Evolutionary conservation across 768 basidiomycete species (phyloP).

Genomic region (Boletus vinaceobasis): DNA sequence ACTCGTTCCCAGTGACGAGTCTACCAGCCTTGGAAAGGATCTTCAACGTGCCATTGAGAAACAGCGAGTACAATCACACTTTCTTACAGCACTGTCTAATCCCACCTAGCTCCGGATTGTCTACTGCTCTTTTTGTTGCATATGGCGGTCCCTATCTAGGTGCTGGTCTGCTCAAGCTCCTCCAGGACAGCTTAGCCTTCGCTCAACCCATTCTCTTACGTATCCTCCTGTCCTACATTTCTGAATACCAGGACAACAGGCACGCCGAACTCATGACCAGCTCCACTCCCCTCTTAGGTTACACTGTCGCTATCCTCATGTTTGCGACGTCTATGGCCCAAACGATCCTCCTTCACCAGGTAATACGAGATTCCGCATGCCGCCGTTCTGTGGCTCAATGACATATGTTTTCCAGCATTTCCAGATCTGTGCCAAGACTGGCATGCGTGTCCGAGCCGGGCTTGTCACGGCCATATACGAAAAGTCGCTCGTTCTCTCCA

Average conservation of each 20-base stretch:
- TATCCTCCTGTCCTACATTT: constrained; percentile 76
- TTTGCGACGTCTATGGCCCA: constrained; percentile 79
- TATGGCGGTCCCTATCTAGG: constrained; percentile 75
- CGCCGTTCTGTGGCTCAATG: background rate
- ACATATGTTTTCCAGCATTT: constrained; percentile 59
- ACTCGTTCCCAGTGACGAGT: constrained; percentile 64
- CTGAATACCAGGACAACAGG: constrained; percentile 60
- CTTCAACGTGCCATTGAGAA: constrained; percentile 63
- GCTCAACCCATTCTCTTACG: constrained; percentile 85
- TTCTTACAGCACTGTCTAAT: background rate
- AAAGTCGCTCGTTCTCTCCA: constrained; percentile 83
- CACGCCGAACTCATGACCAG: constrained; percentile 21
- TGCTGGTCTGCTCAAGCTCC: constrained; percentile 65
- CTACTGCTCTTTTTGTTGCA: constrained; percentile 68
- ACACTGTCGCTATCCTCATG: constrained; percentile 74
- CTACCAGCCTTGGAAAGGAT: constrained; percentile 58
- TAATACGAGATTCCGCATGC: constrained; percentile 21
- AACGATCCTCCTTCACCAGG: constrained; percentile 78
- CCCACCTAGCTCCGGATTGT: constrained; percentile 53
- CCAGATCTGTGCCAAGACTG: constrained; percentile 76
- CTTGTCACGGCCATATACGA: constrained; percentile 82
- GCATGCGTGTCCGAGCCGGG: constrained; percentile 92
- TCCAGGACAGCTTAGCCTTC: constrained; percentile 80
- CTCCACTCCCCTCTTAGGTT: constrained; percentile 58
- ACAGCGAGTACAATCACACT: constrained; percentile 45